Percentiles rank a stretch among this genome's conserved stretches.
phyloP scores from a whole-genome alignment of 108 stramenopile genomes.

The Nitzschia inconspicua region DNA sequence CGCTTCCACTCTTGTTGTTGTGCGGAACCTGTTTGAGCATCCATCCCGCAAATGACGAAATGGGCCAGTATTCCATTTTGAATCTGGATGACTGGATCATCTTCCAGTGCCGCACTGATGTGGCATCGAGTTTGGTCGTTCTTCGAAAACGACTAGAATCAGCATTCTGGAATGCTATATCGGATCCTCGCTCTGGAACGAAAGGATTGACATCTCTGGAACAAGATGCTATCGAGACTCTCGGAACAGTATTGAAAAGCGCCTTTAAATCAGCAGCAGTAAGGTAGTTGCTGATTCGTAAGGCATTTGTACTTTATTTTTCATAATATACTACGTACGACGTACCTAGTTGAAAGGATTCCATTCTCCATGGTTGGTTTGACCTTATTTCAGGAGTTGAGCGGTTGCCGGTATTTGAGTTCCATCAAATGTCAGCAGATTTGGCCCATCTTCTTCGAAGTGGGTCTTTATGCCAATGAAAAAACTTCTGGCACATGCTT shows the following conservation, averaged over 20 bases:
- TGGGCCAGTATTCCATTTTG: conserved; percentile 32
- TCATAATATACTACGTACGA: too few species aligned
- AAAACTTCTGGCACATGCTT: too few species aligned
- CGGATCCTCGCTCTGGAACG: conserved; percentile 11
- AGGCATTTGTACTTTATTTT: too few species aligned
- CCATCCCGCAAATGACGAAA: conserved; percentile 27
- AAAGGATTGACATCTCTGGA: conserved; percentile 18
- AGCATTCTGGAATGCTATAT: conserved; percentile 46
- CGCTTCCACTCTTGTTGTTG: conserved; percentile 60
- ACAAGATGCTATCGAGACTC: conserved; percentile 44
- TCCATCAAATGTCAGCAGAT: too few species aligned
- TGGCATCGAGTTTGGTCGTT: conserved; percentile 44
- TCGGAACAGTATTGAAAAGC: conserved; percentile 42
- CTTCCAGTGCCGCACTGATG: conserved; percentile 44
- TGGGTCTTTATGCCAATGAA: too few species aligned
- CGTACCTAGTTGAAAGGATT: too few species aligned
- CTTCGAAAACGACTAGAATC: conserved; percentile 57
- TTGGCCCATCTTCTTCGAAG: too few species aligned
- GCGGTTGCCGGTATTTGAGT: too few species aligned
- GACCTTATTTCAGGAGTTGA: too few species aligned
- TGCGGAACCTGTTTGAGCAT: conserved; percentile 55
- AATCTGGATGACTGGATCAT: conserved; percentile 71
- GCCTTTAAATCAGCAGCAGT: conserved; percentile 30
- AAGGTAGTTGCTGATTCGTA: conserved; percentile 3
- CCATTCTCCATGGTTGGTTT: too few species aligned